These are phyloP conservation scores for Trichoderma sp. DNA, from an alignment of 2,329 filamentous ascomycete species.

Conservation along the genomic window DNA sequence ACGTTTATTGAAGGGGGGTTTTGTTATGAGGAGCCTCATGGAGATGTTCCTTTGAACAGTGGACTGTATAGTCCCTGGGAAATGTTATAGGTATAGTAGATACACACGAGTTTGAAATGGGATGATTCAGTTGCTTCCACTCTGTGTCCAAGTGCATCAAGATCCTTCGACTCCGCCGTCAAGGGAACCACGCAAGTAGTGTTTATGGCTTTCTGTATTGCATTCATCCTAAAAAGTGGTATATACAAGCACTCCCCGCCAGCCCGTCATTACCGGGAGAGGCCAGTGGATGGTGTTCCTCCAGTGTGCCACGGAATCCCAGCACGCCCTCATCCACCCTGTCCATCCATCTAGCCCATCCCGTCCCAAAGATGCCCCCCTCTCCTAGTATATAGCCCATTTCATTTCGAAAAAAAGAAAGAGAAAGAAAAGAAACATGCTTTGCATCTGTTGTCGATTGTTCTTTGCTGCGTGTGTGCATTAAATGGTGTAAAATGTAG, in stretches of 20 bases:
- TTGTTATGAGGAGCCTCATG: too few relatives aligned
- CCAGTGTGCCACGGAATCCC: neutral
- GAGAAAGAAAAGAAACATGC: conserved; percentile 22
- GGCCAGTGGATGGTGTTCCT: conserved; percentile 23
- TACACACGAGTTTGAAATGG: neutral
- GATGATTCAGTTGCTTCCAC: neutral
- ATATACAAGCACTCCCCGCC: conserved; percentile 32
- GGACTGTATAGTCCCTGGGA: too few relatives aligned
- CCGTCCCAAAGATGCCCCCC: neutral
- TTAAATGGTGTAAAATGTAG: conserved; percentile 23
- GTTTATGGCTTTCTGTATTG: conserved; percentile 26
- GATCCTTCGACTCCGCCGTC: neutral
- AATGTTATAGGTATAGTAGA: neutral
- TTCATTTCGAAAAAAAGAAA: conserved; percentile 12
- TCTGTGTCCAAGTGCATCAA: neutral
- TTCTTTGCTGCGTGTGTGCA: conserved; percentile 20
- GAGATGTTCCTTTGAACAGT: too few relatives aligned
- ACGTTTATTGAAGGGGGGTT: conserved; percentile 19
- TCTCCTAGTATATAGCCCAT: conserved; percentile 18
- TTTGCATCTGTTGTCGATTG: neutral
- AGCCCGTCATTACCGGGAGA: conserved; percentile 17
- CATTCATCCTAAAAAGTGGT: conserved; percentile 32
- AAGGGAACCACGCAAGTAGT: neutral
- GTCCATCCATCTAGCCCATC: conserved; percentile 21
- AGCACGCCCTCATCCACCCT: neutral